phyloP scores from a whole-genome alignment of 1,284 basidiomycete genomes.

The Neonothopanus nambi region DNA sequence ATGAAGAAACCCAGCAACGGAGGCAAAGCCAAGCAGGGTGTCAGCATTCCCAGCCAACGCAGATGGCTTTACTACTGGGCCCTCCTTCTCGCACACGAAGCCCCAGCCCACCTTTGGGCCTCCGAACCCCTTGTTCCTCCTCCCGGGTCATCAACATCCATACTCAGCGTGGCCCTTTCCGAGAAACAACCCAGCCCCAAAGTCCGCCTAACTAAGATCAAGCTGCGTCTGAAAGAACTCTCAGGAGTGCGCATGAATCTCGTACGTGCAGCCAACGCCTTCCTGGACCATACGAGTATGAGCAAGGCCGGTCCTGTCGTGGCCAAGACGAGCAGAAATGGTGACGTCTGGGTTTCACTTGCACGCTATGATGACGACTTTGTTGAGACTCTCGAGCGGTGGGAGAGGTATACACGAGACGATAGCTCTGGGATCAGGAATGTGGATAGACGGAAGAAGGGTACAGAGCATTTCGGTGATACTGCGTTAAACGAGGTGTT shows the following conservation, averaged over 20 bases:
- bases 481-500: constrained; percentile 47
- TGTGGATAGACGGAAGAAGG: constrained; percentile 38
- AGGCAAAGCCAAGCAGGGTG: constrained; percentile 59
- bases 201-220: constrained; percentile 53
- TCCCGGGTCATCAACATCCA: constrained; percentile 14
- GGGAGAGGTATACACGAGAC: constrained; percentile 56
- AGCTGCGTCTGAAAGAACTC: constrained; percentile 57
- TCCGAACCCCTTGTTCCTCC: constrained; percentile 23
- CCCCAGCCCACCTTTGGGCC: constrained; percentile 50
- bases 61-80: constrained; percentile 78
- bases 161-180: constrained; percentile 1
- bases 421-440: constrained; percentile 29
- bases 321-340: constrained; percentile 26
- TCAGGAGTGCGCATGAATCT: constrained; percentile 50
- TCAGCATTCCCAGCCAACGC: constrained; percentile 75
- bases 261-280: constrained; percentile 53
- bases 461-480: constrained; percentile 37
- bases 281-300: constrained; percentile 46
- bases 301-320: constrained; percentile 28
- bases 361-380: constrained; percentile 75
- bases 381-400: constrained; percentile 57
- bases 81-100: constrained; percentile 55
- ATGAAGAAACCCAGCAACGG: constrained; percentile 55
- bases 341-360: constrained; percentile 73
- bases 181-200: constrained; percentile 30